Evolutionary conservation across 805 yeast genomes (phyloP), one percentile per base, ranked within the genome.

Genomic region (Cyberlindnera petersonii): DNA sequence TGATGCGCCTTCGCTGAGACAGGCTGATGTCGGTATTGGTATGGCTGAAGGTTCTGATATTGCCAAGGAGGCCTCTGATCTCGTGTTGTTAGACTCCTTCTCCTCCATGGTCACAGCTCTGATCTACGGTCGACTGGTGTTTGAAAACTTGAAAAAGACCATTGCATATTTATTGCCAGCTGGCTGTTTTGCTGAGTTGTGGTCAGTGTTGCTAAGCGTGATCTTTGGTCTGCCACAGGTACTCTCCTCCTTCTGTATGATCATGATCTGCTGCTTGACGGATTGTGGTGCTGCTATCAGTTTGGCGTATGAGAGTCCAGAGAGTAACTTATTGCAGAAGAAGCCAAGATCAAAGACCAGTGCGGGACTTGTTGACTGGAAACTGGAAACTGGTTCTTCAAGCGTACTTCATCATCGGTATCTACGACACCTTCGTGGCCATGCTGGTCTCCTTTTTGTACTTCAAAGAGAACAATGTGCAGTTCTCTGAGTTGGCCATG

Each of bases 1-100:
- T 55, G 82, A 77, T 55, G 77, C 82, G 0, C 82, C 82, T 7
- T 78, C 82, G 5, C 61, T 77, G 49, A 76, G 74, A 54, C 71
- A 69, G 53, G 93, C 94, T 5, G 91, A 84, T 59, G 80, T 84
- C 49, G 94, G 94, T 44, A 82, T 85, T 50, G 82, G 88, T 5
- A 82, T 85, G 72, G 70, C 70, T n/a, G 53, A 49, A 21, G 57
- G 52, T 7, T 49, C 57, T 16, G 57, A 53, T 24, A 47, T 53
- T 39, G 56, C 56, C 3, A 52, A 52, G 33, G 56, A 52, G 32
- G 53, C 56, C 10, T 44, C 53, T 15, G 56, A 53, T 35, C 31
- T 53, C 31, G 49, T 53, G 17, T 37, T 53, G 28, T 26, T 51
- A 32, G 55, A 53, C n/a, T 46, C 51, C 6, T 53, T 53, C 36